Conservation (phyloP, 2,329 filamentous ascomycete species). For the Xylariaceae sp. region DNA sequence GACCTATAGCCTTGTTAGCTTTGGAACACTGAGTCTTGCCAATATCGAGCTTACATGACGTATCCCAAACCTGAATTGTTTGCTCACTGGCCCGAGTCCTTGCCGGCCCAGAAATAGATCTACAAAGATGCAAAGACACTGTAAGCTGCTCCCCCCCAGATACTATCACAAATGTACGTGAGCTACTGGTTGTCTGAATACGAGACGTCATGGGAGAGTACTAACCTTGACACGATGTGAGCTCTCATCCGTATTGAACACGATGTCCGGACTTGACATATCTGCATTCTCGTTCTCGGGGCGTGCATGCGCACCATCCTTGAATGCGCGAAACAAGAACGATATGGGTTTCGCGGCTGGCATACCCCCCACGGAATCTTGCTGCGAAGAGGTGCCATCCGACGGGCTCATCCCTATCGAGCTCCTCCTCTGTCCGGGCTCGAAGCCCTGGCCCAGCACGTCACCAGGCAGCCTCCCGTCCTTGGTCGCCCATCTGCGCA, state of each 20-base stretch:
- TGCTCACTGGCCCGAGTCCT: slow-evolving; percentile 12
- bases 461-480: slow-evolving; percentile 4
- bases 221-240: slow-evolving; percentile 11
- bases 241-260: slow-evolving; percentile 20
- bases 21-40: not conserved
- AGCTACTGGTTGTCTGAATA: not conserved
- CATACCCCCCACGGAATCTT: not conserved
- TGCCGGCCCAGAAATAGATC: slow-evolving; percentile 18
- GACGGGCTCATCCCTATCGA: not conserved
- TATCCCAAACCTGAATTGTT: slow-evolving; percentile 20
- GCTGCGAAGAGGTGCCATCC: not conserved
- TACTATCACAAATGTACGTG: too few species aligned
- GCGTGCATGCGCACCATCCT: not conserved
- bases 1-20: not conserved
- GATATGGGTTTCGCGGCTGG: not conserved
- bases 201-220: not conserved
- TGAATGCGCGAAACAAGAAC: slow-evolving; percentile 1
- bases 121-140: slow-evolving; percentile 20
- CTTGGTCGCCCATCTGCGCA: slow-evolving; percentile 16
- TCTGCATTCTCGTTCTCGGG: not conserved
- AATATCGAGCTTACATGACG: slow-evolving; percentile 7
- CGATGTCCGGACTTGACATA: slow-evolving; percentile 13
- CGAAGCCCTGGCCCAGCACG: slow-evolving; percentile 2
- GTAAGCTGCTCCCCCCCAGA: slow-evolving; percentile 7
- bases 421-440: not conserved